Evolutionary conservation across 768 basidiomycete genomes (phyloP), one percentile per base, ranked within the genome.

Genomic region (Xerocomellus intermedius): DNA sequence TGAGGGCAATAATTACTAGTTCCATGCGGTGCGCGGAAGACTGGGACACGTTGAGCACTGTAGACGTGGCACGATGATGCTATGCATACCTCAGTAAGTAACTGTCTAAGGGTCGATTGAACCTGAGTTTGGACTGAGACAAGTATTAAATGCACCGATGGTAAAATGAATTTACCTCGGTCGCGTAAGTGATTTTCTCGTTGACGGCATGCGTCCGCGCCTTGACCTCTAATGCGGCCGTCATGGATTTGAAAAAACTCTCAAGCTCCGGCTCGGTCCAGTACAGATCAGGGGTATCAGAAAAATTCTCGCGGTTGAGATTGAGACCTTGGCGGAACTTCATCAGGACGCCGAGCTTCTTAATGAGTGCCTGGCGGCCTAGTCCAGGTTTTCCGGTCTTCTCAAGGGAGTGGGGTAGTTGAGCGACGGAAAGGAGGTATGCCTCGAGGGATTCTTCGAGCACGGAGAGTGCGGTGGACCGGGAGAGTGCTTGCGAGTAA

Each of bases 201-300:
- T 96, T 95, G 50, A 95, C 82, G 0, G 87, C 83, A 32, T 83
- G 80, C 2, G 91, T 89, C 19, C 96, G 82, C 26, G 83, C 76
- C 64, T 85, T 87, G 60, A 98, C 86, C 67, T 98, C 96, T 24
- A 98, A 77, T 6, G 96, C 93, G 37, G 82, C 75, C 54, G 85
- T 91, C 64, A 98, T 75, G 2, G 87, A 86, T 62, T 91, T 87
- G 73, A 98, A 98, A 67, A 89, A 86, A 17, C 79, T 87, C 75
- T 98, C 95, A 6, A 98, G 78, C 57, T 87, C 89, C 1, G 94
- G 92, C 66, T 97, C 92, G 17, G 88, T 80, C 95, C 96, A 98
- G 69, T 97, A 94, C 61, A 98, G 87, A 70, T 97, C 90, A 0
- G 91, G 92, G 1, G 86, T 85, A 64, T 95, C 94, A 44, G 85